Evolutionary conservation across 1,284 basidiomycete genomes (phyloP).

Genomic region (Amylostereum chailletii): DNA sequence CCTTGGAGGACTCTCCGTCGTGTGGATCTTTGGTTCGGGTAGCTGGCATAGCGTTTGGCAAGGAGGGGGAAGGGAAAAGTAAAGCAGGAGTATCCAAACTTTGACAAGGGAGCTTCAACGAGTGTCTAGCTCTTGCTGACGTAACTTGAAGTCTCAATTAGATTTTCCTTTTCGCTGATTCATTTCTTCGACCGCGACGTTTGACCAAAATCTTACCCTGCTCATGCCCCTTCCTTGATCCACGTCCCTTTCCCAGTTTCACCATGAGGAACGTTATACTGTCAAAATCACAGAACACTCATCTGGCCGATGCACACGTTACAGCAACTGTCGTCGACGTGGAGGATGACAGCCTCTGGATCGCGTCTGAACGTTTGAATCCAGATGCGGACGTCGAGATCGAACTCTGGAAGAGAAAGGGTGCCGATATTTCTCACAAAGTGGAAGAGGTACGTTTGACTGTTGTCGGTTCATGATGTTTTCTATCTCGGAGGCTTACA

Average conservation of each 20-base stretch:
- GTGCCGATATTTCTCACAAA: slow-evolving; percentile 14
- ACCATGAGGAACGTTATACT: slow-evolving; percentile 9
- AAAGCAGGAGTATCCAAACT: not conserved
- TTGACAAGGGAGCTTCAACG: too few relatives aligned
- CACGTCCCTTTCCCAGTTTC: not conserved
- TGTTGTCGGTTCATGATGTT: not conserved
- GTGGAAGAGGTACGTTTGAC: slow-evolving; percentile 12
- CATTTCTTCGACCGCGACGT: not conserved
- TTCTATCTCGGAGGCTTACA: not conserved
- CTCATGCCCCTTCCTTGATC: not conserved
- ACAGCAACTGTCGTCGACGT: slow-evolving; percentile 54
- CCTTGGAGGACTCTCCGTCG: not conserved
- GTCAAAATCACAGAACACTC: slow-evolving; percentile 1
- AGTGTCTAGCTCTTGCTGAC: too few relatives aligned
- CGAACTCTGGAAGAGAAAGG: slow-evolving; percentile 46
- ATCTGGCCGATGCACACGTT: slow-evolving; percentile 19
- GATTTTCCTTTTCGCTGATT: not conserved
- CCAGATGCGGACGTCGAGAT: slow-evolving; percentile 47
- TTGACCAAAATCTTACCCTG: not conserved
- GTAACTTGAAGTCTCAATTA: not conserved
- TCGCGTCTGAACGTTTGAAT: slow-evolving; percentile 43
- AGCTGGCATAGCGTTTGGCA: slow-evolving; percentile 3
- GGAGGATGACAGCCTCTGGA: slow-evolving; percentile 56
- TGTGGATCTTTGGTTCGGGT: slow-evolving; percentile 4
- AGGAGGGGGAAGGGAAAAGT: not conserved